Percentiles rank a stretch among this genome's conserved stretches.
phyloP scores from a whole-genome alignment of 208 protist species.

The Acanthamoeba royreba region DNA sequence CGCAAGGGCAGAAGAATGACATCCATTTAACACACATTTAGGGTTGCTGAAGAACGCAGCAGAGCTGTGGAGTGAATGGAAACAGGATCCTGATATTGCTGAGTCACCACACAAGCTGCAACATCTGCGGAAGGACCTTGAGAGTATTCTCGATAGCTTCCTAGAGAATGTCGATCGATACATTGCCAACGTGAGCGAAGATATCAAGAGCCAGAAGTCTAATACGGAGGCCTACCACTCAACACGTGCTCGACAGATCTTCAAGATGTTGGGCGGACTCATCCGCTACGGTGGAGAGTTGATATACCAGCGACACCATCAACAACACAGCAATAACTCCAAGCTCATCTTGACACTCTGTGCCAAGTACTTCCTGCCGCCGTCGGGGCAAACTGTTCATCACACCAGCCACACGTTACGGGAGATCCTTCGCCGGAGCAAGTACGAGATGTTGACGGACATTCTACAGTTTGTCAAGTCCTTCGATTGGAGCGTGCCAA shows the following conservation, averaged over 20 bases:
- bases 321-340: not conserved
- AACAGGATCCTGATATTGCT: not conserved
- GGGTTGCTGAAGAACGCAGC: not conserved
- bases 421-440: not conserved
- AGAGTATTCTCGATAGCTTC: not conserved
- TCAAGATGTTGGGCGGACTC: not conserved
- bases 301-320: not conserved
- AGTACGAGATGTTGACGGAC: not conserved
- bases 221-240: not conserved
- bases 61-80: not conserved
- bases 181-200: not conserved
- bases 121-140: not conserved
- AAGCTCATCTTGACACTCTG: not conserved
- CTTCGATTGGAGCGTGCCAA: not conserved
- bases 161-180: not conserved
- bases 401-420: not conserved
- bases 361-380: not conserved
- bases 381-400: not conserved
- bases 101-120: not conserved
- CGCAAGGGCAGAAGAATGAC: no score
- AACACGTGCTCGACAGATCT: not conserved
- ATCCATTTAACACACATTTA: no score
- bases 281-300: not conserved
- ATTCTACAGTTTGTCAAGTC: not conserved
- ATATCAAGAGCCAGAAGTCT: not conserved